Conservation (phyloP, 1,284 basidiomycete species). For the Ceratobasidium papillatum region DNA sequence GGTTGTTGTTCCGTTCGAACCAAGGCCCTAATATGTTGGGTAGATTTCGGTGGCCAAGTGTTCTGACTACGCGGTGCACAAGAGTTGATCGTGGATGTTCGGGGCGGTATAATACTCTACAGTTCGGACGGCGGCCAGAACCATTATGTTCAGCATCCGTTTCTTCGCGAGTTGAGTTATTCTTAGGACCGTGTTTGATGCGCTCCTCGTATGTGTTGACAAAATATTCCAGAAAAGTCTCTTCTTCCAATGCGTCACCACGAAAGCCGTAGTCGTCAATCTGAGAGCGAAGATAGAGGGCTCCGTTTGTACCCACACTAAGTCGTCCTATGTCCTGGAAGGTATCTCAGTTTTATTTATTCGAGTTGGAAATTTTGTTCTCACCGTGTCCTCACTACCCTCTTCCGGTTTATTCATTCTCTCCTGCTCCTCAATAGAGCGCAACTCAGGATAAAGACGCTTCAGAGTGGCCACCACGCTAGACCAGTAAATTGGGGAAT, state of each 20-base stretch:
- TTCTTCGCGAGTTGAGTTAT: too few species aligned
- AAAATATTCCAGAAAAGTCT: background rate
- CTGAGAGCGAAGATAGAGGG: background rate
- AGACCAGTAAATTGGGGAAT: conserved; percentile 5
- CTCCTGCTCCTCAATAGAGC: too few species aligned
- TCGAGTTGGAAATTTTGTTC: background rate
- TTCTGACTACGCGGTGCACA: background rate
- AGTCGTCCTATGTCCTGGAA: background rate
- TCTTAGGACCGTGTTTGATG: too few species aligned
- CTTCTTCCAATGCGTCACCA: too few species aligned
- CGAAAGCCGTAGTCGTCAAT: conserved; percentile 3
- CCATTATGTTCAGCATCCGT: background rate
- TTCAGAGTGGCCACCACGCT: background rate
- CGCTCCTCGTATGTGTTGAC: conserved; percentile 5
- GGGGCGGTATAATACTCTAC: too few species aligned
- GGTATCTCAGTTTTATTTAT: background rate
- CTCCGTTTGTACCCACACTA: background rate
- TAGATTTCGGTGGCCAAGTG: background rate
- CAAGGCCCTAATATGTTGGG: conserved; percentile 30
- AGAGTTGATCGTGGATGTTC: background rate
- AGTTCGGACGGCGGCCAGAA: too few species aligned
- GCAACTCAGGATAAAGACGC: too few species aligned
- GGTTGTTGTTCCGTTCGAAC: conserved; percentile 10
- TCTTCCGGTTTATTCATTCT: too few species aligned
- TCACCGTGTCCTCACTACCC: too few species aligned